phyloP scores from a whole-genome alignment of 441 rosid genomes.

The Breynia disticha region DNA sequence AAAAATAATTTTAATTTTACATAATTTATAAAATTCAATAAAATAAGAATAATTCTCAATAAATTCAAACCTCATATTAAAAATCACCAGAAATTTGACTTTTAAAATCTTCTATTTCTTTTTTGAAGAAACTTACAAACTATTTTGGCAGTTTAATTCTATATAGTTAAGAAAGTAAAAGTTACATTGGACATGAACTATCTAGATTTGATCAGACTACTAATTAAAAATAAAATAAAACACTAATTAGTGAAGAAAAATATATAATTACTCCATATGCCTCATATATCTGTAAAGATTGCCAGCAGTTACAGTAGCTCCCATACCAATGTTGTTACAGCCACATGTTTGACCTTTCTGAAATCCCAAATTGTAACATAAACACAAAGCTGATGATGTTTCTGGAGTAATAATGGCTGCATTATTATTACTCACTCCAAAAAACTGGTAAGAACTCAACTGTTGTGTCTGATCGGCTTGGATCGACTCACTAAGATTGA shows the following conservation, averaged over 20 bases:
- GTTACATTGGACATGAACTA: no score
- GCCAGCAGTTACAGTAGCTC: neutral
- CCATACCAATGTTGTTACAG: slow-evolving; percentile 15
- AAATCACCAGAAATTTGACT: no score
- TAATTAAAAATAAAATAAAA: neutral
- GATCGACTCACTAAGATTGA: neutral
- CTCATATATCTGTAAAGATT: slow-evolving; percentile 9
- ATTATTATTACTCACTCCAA: neutral
- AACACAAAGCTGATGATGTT: slow-evolving; percentile 9
- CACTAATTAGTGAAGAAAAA: neutral
- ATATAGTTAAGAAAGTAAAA: no score
- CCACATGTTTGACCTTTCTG: slow-evolving; percentile 14
- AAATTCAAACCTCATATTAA: no score
- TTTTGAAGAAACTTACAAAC: no score
- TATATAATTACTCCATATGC: slow-evolving; percentile 7
- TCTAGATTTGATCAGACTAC: no score
- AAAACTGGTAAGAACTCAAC: neutral
- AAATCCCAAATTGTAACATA: slow-evolving; percentile 21
- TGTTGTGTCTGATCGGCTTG: neutral
- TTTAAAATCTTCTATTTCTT: no score
- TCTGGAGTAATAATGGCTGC: neutral
- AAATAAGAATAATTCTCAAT: no score
- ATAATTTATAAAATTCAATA: no score
- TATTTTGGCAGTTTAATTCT: no score
- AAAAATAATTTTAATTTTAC: no score